A percentile compares a stretch with the other conserved stretches of the same genome.
Evolutionary conservation across 2,329 filamentous ascomycete species (phyloP).

Genomic region (Botryotinia convoluta): DNA sequence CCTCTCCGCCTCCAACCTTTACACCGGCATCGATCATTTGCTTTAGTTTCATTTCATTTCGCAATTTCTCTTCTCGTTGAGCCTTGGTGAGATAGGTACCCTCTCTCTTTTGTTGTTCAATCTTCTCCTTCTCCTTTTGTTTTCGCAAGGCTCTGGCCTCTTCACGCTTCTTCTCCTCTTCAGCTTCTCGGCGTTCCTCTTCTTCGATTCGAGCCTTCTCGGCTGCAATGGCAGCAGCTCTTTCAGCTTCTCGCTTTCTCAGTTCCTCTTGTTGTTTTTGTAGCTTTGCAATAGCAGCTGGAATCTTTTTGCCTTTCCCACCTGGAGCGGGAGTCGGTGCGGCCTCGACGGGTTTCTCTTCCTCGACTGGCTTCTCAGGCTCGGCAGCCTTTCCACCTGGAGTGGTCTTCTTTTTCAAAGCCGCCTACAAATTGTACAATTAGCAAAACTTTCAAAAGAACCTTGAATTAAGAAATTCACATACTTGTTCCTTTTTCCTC

Average conservation of each 20-base stretch:
- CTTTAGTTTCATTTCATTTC: slow-evolving; percentile 75
- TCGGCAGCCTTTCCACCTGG: slow-evolving; percentile 56
- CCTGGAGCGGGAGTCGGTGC: slow-evolving; percentile 45
- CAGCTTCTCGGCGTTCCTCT: slow-evolving; percentile 60
- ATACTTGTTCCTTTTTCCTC: slow-evolving; percentile 94
- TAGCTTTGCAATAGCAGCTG: slow-evolving; percentile 66
- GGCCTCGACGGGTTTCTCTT: slow-evolving; percentile 48
- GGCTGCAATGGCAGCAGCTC: slow-evolving; percentile 55
- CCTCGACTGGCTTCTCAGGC: slow-evolving; percentile 50
- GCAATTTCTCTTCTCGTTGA: slow-evolving; percentile 77
- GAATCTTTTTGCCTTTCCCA: slow-evolving; percentile 88
- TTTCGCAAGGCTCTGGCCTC: slow-evolving; percentile 77
- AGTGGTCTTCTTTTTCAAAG: slow-evolving; percentile 76
- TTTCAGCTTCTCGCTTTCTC: slow-evolving; percentile 63
- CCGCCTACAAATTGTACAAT: slow-evolving; percentile 46
- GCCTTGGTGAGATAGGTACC: slow-evolving; percentile 85
- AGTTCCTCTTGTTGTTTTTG: slow-evolving; percentile 83
- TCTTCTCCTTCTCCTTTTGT: slow-evolving; percentile 80
- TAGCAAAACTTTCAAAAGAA: slow-evolving; percentile 17
- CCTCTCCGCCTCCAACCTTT: slow-evolving; percentile 62
- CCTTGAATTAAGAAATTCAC: slow-evolving; percentile 28
- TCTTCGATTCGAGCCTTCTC: slow-evolving; percentile 65
- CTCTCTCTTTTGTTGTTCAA: slow-evolving; percentile 84
- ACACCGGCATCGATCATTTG: slow-evolving; percentile 80
- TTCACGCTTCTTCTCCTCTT: slow-evolving; percentile 67